Evolutionary conservation across 2,329 filamentous ascomycete species (phyloP).

Genomic region (Penicillium sp.): DNA sequence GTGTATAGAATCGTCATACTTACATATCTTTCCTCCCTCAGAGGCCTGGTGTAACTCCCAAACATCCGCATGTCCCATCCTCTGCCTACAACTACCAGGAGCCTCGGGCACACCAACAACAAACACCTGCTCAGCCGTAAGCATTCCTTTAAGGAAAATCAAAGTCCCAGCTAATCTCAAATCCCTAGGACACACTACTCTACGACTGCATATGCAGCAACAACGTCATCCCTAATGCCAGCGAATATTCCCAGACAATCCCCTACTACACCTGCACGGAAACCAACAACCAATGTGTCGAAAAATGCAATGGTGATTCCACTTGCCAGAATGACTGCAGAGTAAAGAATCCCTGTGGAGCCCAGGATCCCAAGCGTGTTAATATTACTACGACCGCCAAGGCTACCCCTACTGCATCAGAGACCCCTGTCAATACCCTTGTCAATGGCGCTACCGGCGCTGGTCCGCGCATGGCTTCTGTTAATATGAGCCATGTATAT

Average conservation of each 20-base stretch:
- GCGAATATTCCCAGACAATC: conserved; percentile 61
- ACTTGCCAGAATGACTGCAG: conserved; percentile 53
- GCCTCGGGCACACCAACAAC: conserved; percentile 32
- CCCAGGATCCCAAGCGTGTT: conserved; percentile 54
- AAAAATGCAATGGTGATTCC: conserved; percentile 48
- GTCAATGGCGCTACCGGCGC: conserved; percentile 31
- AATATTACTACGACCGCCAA: conserved; percentile 49
- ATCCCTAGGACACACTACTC: conserved; percentile 44
- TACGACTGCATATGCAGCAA: conserved; percentile 58
- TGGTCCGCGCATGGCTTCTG: conserved; percentile 33
- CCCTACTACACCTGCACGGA: conserved; percentile 62
- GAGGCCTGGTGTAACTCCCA: conserved; percentile 47
- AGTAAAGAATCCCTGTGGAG: conserved; percentile 58
- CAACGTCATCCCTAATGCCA: conserved; percentile 55
- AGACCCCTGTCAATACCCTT: conserved; percentile 32
- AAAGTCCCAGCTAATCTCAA: not conserved
- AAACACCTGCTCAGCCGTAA: conserved; percentile 44
- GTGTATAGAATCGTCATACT: not conserved
- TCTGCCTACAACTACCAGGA: conserved; percentile 43
- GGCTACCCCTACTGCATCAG: conserved; percentile 41
- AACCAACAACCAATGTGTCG: conserved; percentile 55
- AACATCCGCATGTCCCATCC: conserved; percentile 42
- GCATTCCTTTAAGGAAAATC: not conserved
- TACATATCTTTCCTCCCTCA: not conserved
- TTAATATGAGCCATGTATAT: conserved; percentile 56